A percentile compares a stretch with the other conserved stretches of the same genome.
Conservation (phyloP, 352 stramenopile genomes). For the Phytophthora pluvialis region DNA sequence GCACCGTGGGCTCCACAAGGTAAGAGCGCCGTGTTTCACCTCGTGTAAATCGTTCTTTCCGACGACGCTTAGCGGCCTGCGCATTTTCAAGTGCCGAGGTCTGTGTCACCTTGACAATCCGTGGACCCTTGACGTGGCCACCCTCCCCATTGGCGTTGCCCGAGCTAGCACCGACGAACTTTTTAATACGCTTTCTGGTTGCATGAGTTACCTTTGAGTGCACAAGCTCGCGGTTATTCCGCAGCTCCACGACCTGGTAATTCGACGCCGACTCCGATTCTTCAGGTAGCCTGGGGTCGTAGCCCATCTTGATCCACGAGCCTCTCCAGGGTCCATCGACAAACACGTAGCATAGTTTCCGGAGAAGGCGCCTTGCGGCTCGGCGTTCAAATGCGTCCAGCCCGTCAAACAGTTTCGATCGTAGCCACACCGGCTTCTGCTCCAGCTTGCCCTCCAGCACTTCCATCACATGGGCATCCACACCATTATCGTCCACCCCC, state of each 20-base stretch:
- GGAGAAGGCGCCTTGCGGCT: constrained; percentile 62
- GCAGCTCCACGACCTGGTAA: constrained; percentile 83
- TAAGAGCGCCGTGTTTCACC: constrained; percentile 69
- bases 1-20: constrained; percentile 49
- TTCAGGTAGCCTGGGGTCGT: constrained; percentile 59
- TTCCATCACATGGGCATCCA: constrained; percentile 70
- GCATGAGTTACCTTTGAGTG: constrained; percentile 79
- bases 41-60: constrained; percentile 71
- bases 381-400: constrained; percentile 68
- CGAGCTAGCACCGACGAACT: constrained; percentile 43
- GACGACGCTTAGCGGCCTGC: constrained; percentile 63
- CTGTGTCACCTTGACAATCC: constrained; percentile 80
- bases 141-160: constrained; percentile 39
- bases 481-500: constrained; percentile 56
- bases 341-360: constrained; percentile 86
- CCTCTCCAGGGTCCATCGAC: constrained; percentile 83
- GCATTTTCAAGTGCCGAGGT: constrained; percentile 71
- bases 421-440: constrained; percentile 78
- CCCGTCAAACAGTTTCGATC: constrained; percentile 70
- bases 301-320: constrained; percentile 85
- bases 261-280: constrained; percentile 46
- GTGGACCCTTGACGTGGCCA: constrained; percentile 63
- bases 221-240: constrained; percentile 83
- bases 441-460: constrained; percentile 63
- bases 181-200: constrained; percentile 71